Base-by-base conservation (phyloP, 1,139 yeast species). In the Candida sp. region DNA sequence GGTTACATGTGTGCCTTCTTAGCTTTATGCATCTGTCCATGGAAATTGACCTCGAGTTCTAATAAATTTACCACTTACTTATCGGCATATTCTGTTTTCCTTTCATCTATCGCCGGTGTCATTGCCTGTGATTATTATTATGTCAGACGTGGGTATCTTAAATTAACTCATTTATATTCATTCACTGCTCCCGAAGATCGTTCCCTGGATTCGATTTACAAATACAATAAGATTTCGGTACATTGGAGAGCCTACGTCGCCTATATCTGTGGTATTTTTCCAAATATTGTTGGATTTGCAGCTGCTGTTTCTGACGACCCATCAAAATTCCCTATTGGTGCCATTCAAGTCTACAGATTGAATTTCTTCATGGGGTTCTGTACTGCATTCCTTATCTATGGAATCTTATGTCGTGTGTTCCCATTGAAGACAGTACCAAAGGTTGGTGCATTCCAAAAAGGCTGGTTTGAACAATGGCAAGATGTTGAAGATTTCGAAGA, bases 101-200 rank as follows among this genome's bases (percentile, higher is more conserved):
- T 90, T 42, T 86, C 95, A 1, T 79, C 96, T 27, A 86, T 90
- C 60, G 91, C 95, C 6, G 97, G 97, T 49, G 90, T 86, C 38
- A 77, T 87, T 43, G 78, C 84, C 47, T 72, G 84, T 45, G 97
- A 90, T 64, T 90, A 87, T 64, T 86, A 75, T 63, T 73, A 83
- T 48, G 81, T 89, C 21, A 79, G 87, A 68, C 81, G 90, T 62
- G 96, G 96, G 38, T 75, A 74, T 58, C 58, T 87, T 50, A 71
- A 77, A 48, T 64, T 89, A 40, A 72, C 78, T 34, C 91, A 87
- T 55, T 64, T 89, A 48, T 89, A 83, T 52, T 69, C 77, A 2
- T 49, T 62, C 15, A 49, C 49, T 36, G 70, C 68, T 1, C 75
- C 75, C 3, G 71, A 65, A 45, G 58, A 60, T 38, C 61, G 61